Base-by-base conservation (phyloP, 306 rosid species). In the Luffa acutangula region DNA sequence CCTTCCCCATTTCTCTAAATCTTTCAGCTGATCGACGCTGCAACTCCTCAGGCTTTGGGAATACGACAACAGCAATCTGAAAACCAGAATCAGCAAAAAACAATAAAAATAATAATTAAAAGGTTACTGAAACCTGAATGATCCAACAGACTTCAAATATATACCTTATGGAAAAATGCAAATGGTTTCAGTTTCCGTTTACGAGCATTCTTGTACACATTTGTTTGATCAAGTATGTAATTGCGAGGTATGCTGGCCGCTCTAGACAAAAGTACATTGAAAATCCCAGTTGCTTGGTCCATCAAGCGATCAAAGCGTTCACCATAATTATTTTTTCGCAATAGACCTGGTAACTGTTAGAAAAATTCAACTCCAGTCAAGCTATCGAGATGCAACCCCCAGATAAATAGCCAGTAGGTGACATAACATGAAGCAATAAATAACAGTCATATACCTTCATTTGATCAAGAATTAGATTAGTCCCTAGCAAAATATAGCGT, bases 221-320 rank as follows among this genome's bases (percentile, higher is more conserved):
- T 91, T 81, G 90, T 87, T 81, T 82, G 90, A 71, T 87, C 93
- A 62, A 89, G 76, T 78, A 90, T 87, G 81, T 90, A 90, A 86
- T 90, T 88, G 66, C 79, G 87, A 56, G 89, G 92, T 33, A 80
- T 78, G 11, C 18, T 84, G 81, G 92, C 86, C 34, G 91, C 92
- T 73, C 86, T 85, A 17, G 85, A 71, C 42, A 90, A 70, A 83
- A 87, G 78, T 58, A 70, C 42, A 75, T 87, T 88, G 64, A 87
- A 88, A 77, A 85, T 81, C 43, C 21, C 80, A 75, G 89, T 90
- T 65, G 89, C 89, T 49, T 43, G 74, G 43, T 84, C 84, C 88
- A 87, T 88, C 75, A 80, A 85, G 84, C 60, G 80, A 60, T 87
- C 89, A 89, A 88, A 88, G 58, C 91, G 83, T 81, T 86, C 89